phyloP scores from a whole-genome alignment of 768 basidiomycete genomes.

The Lactarius deliciosus region DNA sequence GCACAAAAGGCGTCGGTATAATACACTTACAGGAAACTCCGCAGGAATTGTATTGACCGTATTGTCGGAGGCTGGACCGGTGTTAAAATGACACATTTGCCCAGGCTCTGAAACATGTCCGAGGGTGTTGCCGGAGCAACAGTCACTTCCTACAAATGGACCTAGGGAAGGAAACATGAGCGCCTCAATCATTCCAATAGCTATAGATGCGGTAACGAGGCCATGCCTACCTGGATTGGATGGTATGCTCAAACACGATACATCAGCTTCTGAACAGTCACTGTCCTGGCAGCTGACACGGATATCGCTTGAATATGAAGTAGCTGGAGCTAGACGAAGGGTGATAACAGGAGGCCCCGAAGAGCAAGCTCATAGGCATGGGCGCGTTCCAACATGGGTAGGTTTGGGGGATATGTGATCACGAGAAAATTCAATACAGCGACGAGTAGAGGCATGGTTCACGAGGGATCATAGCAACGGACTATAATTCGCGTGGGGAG shows the following conservation, averaged over 20 bases:
- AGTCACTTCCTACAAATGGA: not conserved
- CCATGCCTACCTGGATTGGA: not conserved
- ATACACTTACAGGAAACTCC: conserved; percentile 3
- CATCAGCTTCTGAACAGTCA: not conserved
- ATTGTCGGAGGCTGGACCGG: not conserved
- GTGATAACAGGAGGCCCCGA: too few relatives aligned
- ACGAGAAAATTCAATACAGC: not conserved
- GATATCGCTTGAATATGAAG: conserved; percentile 3
- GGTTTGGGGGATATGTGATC: not conserved
- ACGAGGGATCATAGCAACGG: not conserved
- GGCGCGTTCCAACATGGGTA: not conserved
- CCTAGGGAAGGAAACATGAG: not conserved
- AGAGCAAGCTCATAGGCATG: not conserved
- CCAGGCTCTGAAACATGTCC: not conserved
- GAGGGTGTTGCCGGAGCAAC: conserved; percentile 5
- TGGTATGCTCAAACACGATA: not conserved
- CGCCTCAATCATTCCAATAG: too few relatives aligned
- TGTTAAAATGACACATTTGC: not conserved
- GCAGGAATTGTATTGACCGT: not conserved
- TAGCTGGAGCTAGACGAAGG: not conserved
- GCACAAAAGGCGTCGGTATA: not conserved
- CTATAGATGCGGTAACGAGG: too few relatives aligned
- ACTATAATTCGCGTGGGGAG: not conserved
- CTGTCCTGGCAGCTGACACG: not conserved
- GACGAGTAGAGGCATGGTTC: not conserved